Conservation (phyloP, 108 stramenopile genomes). For the Fragilaria crotonensis region DNA sequence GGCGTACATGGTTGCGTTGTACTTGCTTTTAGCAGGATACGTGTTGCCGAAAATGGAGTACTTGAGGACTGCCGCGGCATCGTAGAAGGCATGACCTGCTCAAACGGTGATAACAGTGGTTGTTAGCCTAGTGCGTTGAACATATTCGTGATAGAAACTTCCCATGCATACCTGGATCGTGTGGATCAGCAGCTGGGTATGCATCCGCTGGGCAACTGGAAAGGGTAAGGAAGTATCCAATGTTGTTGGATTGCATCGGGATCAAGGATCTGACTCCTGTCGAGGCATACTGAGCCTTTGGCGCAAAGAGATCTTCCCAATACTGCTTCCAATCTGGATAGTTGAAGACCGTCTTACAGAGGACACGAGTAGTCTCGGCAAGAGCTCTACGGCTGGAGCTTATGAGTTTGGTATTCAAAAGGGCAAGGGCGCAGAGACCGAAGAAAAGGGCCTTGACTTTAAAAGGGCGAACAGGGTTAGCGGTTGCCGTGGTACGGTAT, state of each 20-base stretch:
- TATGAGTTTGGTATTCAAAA: too few species aligned
- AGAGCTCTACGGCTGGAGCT: too few species aligned
- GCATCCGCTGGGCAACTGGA: neutral
- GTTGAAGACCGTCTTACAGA: neutral
- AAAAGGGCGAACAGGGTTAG: too few species aligned
- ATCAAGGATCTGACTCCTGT: neutral
- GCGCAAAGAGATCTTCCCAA: neutral
- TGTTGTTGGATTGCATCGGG: neutral
- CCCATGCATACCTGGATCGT: constrained; percentile 5
- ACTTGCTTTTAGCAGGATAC: neutral
- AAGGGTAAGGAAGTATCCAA: neutral
- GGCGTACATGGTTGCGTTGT: constrained; percentile 2
- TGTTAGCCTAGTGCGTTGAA: neutral
- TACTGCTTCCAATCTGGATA: neutral
- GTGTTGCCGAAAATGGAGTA: constrained; percentile 1
- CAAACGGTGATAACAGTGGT: neutral
- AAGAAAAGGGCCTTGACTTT: too few species aligned
- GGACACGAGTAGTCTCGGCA: too few species aligned
- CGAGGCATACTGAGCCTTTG: neutral
- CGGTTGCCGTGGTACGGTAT: too few species aligned
- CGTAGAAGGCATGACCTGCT: constrained; percentile 6
- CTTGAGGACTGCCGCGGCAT: constrained; percentile 5
- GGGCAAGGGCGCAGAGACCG: too few species aligned
- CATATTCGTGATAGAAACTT: neutral
- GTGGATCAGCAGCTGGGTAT: neutral